Conservation (phyloP, 208 protist species). For the Acanthamoeba royreba region DNA sequence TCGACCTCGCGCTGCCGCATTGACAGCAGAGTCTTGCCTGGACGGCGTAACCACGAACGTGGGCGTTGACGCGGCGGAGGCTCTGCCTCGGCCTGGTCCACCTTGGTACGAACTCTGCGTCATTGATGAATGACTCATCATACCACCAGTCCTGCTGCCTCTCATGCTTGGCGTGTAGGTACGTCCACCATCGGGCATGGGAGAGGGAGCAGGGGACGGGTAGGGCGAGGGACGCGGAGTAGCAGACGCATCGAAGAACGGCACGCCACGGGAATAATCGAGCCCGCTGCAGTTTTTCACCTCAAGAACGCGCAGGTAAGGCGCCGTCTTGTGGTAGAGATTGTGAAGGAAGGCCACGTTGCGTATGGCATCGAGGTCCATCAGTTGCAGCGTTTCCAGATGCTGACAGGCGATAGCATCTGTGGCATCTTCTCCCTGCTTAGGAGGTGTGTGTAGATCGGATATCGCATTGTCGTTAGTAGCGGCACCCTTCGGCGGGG, state of each 20-base stretch:
- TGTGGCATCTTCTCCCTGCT: not conserved
- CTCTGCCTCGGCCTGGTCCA: not conserved
- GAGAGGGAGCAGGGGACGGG: not conserved
- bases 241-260: not conserved
- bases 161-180: not conserved
- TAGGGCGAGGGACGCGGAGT: not conserved
- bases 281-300: not conserved
- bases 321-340: not conserved
- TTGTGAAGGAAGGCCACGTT: not conserved
- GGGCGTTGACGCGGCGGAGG: not conserved
- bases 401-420: not conserved
- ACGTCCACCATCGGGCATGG: not conserved
- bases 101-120: too few relatives aligned
- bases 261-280: not conserved
- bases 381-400: not conserved
- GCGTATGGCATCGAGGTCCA: not conserved
- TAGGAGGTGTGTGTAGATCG: not conserved
- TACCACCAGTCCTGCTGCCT: not conserved
- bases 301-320: not conserved
- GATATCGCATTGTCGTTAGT: not conserved
- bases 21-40: not conserved
- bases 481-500: not conserved
- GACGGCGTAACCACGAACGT: not conserved
- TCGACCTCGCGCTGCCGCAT: too few relatives aligned
- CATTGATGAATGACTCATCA: too few relatives aligned